Evolutionary conservation across 495 filamentous ascomycete species (phyloP).

Genomic region (Xylaria bambusicola): DNA sequence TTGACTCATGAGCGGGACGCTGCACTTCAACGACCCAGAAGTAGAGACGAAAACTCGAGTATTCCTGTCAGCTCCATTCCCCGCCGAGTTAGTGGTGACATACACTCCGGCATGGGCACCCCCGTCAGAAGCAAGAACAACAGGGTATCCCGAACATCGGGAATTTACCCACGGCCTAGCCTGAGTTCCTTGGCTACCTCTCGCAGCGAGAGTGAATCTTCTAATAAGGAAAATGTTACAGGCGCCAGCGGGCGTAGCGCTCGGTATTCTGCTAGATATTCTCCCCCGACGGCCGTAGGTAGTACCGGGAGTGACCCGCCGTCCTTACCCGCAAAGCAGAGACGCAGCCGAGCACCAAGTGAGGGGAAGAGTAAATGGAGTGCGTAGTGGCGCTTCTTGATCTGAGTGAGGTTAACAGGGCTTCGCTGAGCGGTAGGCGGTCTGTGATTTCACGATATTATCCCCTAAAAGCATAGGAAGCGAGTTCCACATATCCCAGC

Average conservation of each 20-base stretch:
- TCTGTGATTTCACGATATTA: not conserved
- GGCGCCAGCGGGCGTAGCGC: slow-evolving; percentile 8
- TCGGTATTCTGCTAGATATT: slow-evolving; percentile 20
- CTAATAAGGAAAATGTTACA: slow-evolving; percentile 35
- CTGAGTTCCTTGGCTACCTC: slow-evolving; percentile 27
- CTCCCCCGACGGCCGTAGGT: slow-evolving; percentile 13
- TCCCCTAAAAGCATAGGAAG: slow-evolving; percentile 2
- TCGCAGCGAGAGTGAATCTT: slow-evolving; percentile 29
- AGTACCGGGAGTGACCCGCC: slow-evolving; percentile 10
- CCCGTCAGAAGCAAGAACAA: slow-evolving; percentile 29
- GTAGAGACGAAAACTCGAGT: slow-evolving; percentile 42
- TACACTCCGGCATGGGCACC: slow-evolving; percentile 16
- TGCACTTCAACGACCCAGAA: slow-evolving; percentile 45
- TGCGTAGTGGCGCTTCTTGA: slow-evolving; percentile 22
- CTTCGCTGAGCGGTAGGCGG: slow-evolving; percentile 1
- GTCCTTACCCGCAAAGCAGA: slow-evolving; percentile 21
- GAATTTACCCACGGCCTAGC: slow-evolving; percentile 36
- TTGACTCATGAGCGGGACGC: slow-evolving; percentile 44
- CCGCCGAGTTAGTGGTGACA: slow-evolving; percentile 42
- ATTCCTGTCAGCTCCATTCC: slow-evolving; percentile 41
- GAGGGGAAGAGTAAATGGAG: slow-evolving; percentile 31
- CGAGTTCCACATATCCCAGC: not conserved
- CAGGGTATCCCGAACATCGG: slow-evolving; percentile 42
- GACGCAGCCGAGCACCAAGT: slow-evolving; percentile 29
- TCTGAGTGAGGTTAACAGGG: slow-evolving; percentile 1